Conservation (phyloP, 768 basidiomycete species). For the Tricholoma bakamatsutake region DNA sequence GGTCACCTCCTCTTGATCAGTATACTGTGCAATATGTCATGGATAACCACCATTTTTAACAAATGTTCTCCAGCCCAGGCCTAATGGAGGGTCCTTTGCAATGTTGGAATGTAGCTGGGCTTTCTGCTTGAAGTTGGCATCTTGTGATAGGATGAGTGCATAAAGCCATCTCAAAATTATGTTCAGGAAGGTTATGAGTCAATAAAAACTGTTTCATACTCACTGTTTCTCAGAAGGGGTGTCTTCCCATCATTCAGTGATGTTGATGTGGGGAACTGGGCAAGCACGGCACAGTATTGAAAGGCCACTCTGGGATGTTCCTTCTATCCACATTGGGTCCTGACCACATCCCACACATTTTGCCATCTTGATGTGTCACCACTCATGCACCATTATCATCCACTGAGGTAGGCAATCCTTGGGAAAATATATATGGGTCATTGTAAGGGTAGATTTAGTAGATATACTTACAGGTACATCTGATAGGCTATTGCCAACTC, state of each 20-base stretch:
- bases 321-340: slow-evolving; percentile 7
- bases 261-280: slow-evolving; percentile 8
- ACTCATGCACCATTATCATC: slow-evolving; percentile 8
- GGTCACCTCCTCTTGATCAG: slow-evolving; percentile 7
- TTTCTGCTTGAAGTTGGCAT: slow-evolving; percentile 16
- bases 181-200: too few species aligned
- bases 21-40: slow-evolving; percentile 8
- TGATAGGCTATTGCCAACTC: slow-evolving; percentile 2
- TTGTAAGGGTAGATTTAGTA: too few species aligned
- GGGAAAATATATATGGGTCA: background rate
- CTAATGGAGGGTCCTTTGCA: slow-evolving; percentile 11
- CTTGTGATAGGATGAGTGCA: slow-evolving; percentile 10
- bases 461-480: background rate
- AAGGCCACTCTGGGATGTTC: slow-evolving; percentile 4
- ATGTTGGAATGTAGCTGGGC: slow-evolving; percentile 6
- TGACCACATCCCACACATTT: slow-evolving; percentile 12
- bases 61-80: slow-evolving; percentile 10
- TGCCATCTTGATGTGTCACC: slow-evolving; percentile 12
- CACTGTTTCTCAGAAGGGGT: slow-evolving; percentile 3
- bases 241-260: slow-evolving; percentile 8
- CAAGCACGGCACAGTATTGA: slow-evolving; percentile 10
- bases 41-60: slow-evolving; percentile 5
- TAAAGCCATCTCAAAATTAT: slow-evolving; percentile 8
- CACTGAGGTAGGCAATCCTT: slow-evolving; percentile 3
- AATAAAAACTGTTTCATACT: too few species aligned